Base-by-base conservation (phyloP, 345 rosid species). In the Lenwebbia sp. region DNA sequence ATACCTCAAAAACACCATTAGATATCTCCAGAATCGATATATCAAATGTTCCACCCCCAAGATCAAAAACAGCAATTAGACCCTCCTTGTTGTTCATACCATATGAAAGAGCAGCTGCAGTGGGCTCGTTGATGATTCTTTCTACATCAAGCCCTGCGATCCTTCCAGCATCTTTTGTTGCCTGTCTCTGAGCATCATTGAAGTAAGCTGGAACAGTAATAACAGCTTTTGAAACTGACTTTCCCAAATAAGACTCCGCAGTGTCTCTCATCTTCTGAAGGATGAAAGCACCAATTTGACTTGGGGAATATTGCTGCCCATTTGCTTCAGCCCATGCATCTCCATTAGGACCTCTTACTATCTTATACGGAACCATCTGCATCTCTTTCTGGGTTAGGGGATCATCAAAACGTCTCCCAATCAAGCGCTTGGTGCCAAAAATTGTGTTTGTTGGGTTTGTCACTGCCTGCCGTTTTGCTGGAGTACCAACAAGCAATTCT, bases 151-250 rank as follows among this genome's bases (percentile, higher is more conserved):
- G 90, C 19, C 90, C 92, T 25, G 92, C 86, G 44, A 90, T 90
- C 62, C 89, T 90, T 22, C 92, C 92, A 54, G 92, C 92, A 90
- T 90, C 92, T 83, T 90, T 90, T 26, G 92, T 90, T 19, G 92
- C 92, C 83, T 90, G 92, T 30, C 92, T 83, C 53, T 90, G 92
- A 41, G 92, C 92, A 83, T 90, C 92, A 86, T 90, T 90, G 84
- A 90, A 90, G 86, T 90, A 90, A 15, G 92, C 92, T 13, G 92
- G 92, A 33, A 90, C 92, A 7, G 92, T 90, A 84, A 90, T 83
- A 50, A 90, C 92, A 40, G 92, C 90, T 84, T 90, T 90, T 25
- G 88, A 28, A n/a, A 90, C 76, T 49, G 89, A 26, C 82, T 89
- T 90, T 49, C 90, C 90, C 85, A 90, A 89, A 83, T 90, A 90